Conservation (phyloP, 768 basidiomycete species). For the Lentinus tigrinus region DNA sequence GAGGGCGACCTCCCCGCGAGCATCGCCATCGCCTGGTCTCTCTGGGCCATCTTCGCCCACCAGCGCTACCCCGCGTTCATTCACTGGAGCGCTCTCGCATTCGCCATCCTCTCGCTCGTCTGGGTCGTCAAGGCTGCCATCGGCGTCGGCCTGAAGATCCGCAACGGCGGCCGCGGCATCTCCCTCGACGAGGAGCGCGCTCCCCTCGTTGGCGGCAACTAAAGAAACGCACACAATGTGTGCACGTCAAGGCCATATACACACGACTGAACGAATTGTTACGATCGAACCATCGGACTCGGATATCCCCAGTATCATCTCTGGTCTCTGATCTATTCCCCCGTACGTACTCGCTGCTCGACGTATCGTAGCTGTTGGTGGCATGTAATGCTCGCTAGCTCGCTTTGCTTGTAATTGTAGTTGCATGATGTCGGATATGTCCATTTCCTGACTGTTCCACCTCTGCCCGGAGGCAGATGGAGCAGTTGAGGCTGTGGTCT, state of each 20-base stretch:
- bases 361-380: no score
- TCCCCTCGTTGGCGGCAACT: constrained; percentile 57
- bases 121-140: constrained; percentile 79
- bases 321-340: no score
- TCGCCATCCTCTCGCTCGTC: constrained; percentile 80
- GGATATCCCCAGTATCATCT: no score
- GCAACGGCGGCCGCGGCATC: constrained; percentile 45
- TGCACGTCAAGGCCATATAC: not conserved
- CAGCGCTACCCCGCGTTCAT: constrained; percentile 71
- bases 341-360: no score
- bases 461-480: no score
- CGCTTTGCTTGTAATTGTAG: no score
- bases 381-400: no score
- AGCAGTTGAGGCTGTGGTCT: no score
- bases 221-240: not conserved
- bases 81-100: constrained; percentile 86
- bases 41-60: constrained; percentile 89
- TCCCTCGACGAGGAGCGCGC: constrained; percentile 87
- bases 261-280: not conserved
- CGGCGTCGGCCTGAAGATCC: constrained; percentile 47
- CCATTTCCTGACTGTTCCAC: no score
- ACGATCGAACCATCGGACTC: not conserved
- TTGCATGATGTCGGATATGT: no score
- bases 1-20: constrained; percentile 94
- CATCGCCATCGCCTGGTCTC: constrained; percentile 88